Percentiles rank a stretch among this genome's conserved stretches.
These are phyloP conservation scores for Delonix regia DNA, from an alignment of 306 rosid species.

Conservation along the genomic window DNA sequence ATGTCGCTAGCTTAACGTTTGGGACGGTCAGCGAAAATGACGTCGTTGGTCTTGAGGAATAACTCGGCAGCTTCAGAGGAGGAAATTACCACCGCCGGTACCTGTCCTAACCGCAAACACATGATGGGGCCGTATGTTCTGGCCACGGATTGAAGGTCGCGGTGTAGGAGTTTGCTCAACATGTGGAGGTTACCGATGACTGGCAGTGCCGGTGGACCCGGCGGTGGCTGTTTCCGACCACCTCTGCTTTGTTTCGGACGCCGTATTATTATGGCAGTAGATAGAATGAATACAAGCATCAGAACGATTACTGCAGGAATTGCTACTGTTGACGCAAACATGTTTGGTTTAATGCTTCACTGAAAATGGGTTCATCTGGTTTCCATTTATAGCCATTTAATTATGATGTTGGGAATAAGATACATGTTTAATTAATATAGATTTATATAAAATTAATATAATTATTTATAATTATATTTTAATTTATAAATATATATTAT, in stretches of 20 bases:
- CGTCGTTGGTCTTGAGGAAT: neutral
- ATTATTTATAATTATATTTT: too few species aligned
- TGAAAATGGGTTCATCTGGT: too few species aligned
- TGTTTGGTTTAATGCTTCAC: neutral
- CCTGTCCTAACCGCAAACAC: conserved; percentile 2
- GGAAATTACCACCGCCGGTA: neutral
- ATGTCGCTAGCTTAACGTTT: neutral
- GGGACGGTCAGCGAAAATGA: neutral
- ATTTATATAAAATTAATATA: too few species aligned
- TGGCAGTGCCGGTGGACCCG: conserved; percentile 44
- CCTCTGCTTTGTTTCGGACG: too few species aligned
- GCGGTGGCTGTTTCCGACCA: neutral
- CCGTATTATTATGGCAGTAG: neutral
- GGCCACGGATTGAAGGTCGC: conserved; percentile 35
- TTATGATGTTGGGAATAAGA: too few species aligned
- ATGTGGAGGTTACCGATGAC: conserved; percentile 49
- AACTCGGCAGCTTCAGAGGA: neutral
- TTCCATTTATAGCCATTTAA: too few species aligned
- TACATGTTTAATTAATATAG: too few species aligned
- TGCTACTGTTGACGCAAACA: neutral
- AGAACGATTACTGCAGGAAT: neutral
- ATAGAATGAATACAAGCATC: neutral
- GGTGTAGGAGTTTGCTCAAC: conserved; percentile 38
- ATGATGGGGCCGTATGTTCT: conserved; percentile 43
- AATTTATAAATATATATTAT: too few species aligned